These are phyloP conservation scores for Ceratocystis cacaofunesta DNA, from an alignment of 2,329 filamentous ascomycete genomes.

Conservation along the genomic window DNA sequence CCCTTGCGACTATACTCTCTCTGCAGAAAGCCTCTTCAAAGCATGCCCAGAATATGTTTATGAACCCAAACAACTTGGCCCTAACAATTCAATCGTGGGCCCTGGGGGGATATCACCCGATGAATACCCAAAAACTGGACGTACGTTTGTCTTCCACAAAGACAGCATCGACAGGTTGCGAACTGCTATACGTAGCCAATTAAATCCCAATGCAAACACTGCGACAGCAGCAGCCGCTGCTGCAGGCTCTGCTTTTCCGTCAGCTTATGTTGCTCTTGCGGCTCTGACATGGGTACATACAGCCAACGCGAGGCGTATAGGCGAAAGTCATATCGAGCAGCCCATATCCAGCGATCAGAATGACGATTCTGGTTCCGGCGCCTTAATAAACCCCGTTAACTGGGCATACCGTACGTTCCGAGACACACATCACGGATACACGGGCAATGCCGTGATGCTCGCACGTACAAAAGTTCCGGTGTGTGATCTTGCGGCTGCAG, in stretches of 20 bases:
- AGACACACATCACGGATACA: constrained; percentile 24
- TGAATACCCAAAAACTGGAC: constrained; percentile 26
- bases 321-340: constrained; percentile 7
- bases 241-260: constrained; percentile 19
- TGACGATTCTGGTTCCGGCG: constrained; percentile 11
- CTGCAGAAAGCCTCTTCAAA: constrained; percentile 19
- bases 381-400: constrained; percentile 29
- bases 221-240: background rate
- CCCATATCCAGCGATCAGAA: background rate
- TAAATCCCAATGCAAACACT: background rate
- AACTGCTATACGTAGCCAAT: constrained; percentile 18
- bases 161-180: constrained; percentile 25
- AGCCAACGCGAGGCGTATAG: constrained; percentile 23
- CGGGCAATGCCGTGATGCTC: constrained; percentile 30
- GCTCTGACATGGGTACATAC: constrained; percentile 29
- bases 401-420: constrained; percentile 27
- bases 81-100: constrained; percentile 23
- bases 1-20: background rate
- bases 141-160: constrained; percentile 29
- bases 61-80: constrained; percentile 24
- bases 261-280: constrained; percentile 29
- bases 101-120: constrained; percentile 22
- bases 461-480: constrained; percentile 23
- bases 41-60: constrained; percentile 28
- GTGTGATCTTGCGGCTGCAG: constrained; percentile 19